Percentiles rank a stretch among this genome's conserved stretches.
Conservation (phyloP, 306 rosid species). For the Prunus dulcis region DNA sequence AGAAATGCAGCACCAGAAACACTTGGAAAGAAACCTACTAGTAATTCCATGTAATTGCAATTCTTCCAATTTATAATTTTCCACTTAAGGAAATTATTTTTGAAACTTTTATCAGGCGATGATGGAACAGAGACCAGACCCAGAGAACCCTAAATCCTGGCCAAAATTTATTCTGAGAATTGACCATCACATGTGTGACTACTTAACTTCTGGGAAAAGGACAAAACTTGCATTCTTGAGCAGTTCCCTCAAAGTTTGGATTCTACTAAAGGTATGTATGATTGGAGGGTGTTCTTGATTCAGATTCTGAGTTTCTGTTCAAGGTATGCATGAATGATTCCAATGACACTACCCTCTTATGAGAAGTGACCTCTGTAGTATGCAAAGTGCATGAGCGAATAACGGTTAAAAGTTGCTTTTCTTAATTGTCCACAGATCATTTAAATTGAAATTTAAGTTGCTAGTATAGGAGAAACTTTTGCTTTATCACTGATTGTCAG, state of each 20-base stretch:
- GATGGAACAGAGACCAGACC: conserved; percentile 57
- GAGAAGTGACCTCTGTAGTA: background rate
- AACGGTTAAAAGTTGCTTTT: background rate
- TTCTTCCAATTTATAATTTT: background rate
- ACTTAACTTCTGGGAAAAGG: conserved; percentile 75
- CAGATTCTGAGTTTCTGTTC: background rate
- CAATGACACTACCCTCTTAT: background rate
- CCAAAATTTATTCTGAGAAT: conserved; percentile 80
- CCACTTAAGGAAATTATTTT: background rate
- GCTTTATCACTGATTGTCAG: conserved; percentile 16
- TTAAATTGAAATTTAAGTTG: background rate
- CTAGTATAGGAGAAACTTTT: background rate
- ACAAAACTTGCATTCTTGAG: conserved; percentile 86
- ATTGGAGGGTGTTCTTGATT: conserved; percentile 11
- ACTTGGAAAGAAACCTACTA: background rate
- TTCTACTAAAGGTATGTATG: conserved; percentile 69
- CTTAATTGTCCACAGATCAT: background rate
- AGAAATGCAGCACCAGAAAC: background rate
- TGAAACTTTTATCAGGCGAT: conserved; percentile 53
- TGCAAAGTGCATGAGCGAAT: background rate
- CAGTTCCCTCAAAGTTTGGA: conserved; percentile 96
- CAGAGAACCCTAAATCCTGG: conserved; percentile 82
- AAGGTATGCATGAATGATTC: background rate
- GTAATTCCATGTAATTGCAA: background rate
- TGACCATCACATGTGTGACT: conserved; percentile 81